phyloP scores from a whole-genome alignment of 208 protist genomes.

The Trypanosoma avium region DNA sequence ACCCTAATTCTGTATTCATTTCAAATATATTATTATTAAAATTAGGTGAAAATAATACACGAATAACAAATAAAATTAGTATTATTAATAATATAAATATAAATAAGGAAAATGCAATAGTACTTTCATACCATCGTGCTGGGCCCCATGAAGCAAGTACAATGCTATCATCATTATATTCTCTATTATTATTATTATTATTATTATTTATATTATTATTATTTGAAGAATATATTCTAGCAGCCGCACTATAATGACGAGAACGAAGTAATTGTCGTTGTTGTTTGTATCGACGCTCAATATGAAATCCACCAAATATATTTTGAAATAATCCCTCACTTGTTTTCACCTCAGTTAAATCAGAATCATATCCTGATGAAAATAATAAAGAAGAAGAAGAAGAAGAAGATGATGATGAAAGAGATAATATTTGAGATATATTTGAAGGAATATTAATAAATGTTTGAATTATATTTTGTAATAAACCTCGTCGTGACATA shows the following conservation, averaged over 20 bases:
- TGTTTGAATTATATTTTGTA: neutral
- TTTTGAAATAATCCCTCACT: neutral
- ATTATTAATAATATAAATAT: constrained; percentile 7
- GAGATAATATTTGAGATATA: constrained; percentile 6
- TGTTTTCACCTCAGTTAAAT: neutral
- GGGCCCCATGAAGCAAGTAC: constrained; percentile 19
- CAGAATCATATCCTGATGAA: no score
- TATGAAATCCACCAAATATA: neutral
- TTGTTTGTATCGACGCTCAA: constrained; percentile 3
- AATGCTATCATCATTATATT: neutral
- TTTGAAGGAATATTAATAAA: neutral
- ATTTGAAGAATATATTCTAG: no score
- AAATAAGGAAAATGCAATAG: constrained; percentile 7
- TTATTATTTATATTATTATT: no score
- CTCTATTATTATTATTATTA: no score
- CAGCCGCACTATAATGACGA: constrained; percentile 23
- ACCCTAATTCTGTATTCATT: no score
- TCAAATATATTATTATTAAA: no score
- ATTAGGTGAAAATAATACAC: no score
- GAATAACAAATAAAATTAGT: neutral
- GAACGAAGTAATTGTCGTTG: constrained; percentile 3
- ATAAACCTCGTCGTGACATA: constrained; percentile 7
- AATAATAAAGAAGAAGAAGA: no score
- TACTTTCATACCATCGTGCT: constrained; percentile 25
- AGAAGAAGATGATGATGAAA: neutral